Evolutionary conservation across 768 basidiomycete genomes (phyloP).

Genomic region (button mushroom (Agaricus bisporus)): DNA sequence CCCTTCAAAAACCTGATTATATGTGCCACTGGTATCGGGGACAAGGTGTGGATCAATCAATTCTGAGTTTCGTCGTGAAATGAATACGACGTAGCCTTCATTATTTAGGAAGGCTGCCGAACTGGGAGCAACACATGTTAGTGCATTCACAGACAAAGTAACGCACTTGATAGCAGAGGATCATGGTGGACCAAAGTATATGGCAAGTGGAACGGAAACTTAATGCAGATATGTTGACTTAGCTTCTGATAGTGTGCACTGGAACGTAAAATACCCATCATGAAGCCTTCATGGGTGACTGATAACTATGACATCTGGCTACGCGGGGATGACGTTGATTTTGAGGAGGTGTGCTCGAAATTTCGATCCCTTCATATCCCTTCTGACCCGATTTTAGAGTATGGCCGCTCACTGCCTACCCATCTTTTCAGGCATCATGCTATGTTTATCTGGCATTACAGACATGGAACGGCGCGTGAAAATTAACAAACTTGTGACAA

Average conservation of each 20-base stretch:
- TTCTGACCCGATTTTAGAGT: slow-evolving; percentile 35
- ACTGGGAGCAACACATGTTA: slow-evolving; percentile 67
- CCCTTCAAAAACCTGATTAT: slow-evolving; percentile 62
- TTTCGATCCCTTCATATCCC: background rate
- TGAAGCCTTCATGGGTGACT: slow-evolving; percentile 71
- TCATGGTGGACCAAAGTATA: slow-evolving; percentile 84
- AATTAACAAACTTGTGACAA: slow-evolving; percentile 55
- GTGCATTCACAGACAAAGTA: slow-evolving; percentile 77
- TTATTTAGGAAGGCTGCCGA: slow-evolving; percentile 74
- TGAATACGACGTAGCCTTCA: slow-evolving; percentile 40
- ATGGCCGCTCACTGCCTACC: slow-evolving; percentile 57
- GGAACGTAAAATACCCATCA: slow-evolving; percentile 72
- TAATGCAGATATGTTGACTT: slow-evolving; percentile 4
- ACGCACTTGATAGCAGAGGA: slow-evolving; percentile 81
- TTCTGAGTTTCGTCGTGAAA: background rate
- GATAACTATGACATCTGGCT: slow-evolving; percentile 72
- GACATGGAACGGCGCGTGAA: slow-evolving; percentile 52
- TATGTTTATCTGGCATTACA: slow-evolving; percentile 74
- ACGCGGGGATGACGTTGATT: slow-evolving; percentile 71
- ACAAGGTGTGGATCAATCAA: slow-evolving; percentile 51
- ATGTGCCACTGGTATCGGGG: slow-evolving; percentile 72
- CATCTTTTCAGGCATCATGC: slow-evolving; percentile 61
- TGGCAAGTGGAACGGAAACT: slow-evolving; percentile 31
- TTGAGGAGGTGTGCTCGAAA: slow-evolving; percentile 45
- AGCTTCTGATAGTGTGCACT: slow-evolving; percentile 64